Conservation (phyloP, 2,329 filamentous ascomycete genomes). For the Alternaria brassicicola region DNA sequence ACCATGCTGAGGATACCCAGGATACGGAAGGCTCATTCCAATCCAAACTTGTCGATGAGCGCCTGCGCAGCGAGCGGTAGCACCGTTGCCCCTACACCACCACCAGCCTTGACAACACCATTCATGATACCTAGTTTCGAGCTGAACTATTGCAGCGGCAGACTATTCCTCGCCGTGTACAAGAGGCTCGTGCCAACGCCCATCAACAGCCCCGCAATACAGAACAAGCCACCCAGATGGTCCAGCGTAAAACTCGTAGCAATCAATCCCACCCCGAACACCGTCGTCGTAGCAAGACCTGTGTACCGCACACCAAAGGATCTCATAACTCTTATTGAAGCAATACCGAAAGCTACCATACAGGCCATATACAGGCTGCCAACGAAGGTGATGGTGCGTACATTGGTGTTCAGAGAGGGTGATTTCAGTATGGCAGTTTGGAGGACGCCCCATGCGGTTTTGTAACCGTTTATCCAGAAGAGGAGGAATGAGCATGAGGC, state of each 20-base stretch:
- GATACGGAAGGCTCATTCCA: slow-evolving; percentile 2
- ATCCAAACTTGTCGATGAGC: slow-evolving; percentile 32
- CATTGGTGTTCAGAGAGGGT: slow-evolving; percentile 27
- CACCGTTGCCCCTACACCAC: slow-evolving; percentile 35
- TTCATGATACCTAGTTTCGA: slow-evolving; percentile 36
- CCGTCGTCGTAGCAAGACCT: slow-evolving; percentile 56
- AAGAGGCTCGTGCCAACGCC: slow-evolving; percentile 56
- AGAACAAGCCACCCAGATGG: neutral
- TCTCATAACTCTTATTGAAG: slow-evolving; percentile 59
- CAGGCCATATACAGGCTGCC: slow-evolving; percentile 60
- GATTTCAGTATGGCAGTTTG: slow-evolving; percentile 62
- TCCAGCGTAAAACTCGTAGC: slow-evolving; percentile 54
- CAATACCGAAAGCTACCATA: slow-evolving; percentile 59
- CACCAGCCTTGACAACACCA: slow-evolving; percentile 36
- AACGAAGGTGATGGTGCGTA: slow-evolving; percentile 61
- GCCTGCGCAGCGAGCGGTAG: slow-evolving; percentile 33
- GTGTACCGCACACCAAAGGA: slow-evolving; percentile 57
- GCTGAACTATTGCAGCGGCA: slow-evolving; percentile 38
- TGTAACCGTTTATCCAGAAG: slow-evolving; percentile 60
- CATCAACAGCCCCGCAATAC: slow-evolving; percentile 49
- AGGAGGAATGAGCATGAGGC: slow-evolving; percentile 57
- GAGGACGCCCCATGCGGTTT: slow-evolving; percentile 66
- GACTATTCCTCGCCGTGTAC: slow-evolving; percentile 44
- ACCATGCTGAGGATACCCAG: neutral
- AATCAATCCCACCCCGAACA: slow-evolving; percentile 59